phyloP scores from a whole-genome alignment of 306 rosid species.

The Cucumis hystrix region DNA sequence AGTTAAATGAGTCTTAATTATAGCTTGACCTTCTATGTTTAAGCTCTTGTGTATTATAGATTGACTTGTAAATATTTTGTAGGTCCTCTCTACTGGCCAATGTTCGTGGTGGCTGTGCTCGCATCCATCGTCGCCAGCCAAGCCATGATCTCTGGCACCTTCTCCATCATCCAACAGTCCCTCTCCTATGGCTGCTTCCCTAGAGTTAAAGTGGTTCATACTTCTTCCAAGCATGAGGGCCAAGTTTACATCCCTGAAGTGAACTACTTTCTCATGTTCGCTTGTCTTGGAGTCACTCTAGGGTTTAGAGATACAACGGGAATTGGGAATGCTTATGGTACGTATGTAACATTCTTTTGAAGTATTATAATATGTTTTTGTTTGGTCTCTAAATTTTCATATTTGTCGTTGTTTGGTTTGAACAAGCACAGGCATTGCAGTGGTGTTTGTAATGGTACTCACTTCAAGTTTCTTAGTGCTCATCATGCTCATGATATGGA shows the following conservation, averaged over 20 bases:
- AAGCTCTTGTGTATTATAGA: too few relatives aligned
- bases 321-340: constrained; percentile 26
- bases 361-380: too few relatives aligned
- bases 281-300: constrained; percentile 14
- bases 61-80: background rate
- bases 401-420: background rate
- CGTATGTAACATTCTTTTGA: background rate
- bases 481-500: constrained; percentile 84
- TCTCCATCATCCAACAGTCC: constrained; percentile 22
- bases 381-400: too few relatives aligned
- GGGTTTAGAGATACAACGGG: background rate
- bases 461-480: constrained; percentile 51
- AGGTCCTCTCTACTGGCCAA: constrained; percentile 23
- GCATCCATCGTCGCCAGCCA: constrained; percentile 22
- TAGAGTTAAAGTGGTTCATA: constrained; percentile 20
- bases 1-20: background rate
- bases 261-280: constrained; percentile 17
- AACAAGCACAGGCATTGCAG: constrained; percentile 53
- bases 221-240: constrained; percentile 14
- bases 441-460: constrained; percentile 79
- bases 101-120: constrained; percentile 19
- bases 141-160: constrained; percentile 24
- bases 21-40: too few relatives aligned
- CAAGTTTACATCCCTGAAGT: constrained; percentile 26
- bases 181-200: constrained; percentile 24